Base-by-base conservation (phyloP, 1,284 basidiomycete genomes). In the Ceratobasidium sp. region DNA sequence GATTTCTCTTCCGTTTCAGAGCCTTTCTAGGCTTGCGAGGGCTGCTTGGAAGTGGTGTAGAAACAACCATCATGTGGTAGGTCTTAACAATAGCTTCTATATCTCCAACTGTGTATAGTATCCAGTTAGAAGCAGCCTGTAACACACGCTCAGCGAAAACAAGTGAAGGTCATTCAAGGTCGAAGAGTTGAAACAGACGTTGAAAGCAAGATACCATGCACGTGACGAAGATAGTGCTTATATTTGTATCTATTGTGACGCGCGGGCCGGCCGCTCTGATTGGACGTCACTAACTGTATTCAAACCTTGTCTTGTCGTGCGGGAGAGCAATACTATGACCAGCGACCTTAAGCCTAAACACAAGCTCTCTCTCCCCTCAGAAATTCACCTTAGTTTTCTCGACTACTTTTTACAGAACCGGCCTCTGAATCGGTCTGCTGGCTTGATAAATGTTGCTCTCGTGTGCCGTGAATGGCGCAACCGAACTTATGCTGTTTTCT, bases 391-490 rank as follows among this genome's bases (percentile, higher is more conserved):
- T 54, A n/a, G 2, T 44, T 33, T 73, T 44, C 56, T 73, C 23
- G 57, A 62, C 15, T 38, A 6, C 40, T 26, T 61, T n/a, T 56
- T 40, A 46, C 20, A 38, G 28, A 33, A 50, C 33, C 33, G 66
- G 9, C 44, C 26, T n/a, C 23, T 12, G 20, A 46, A 44, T 44
- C 56, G 44, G 15, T 28, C 42, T 33, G 13, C 13, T 23, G 26
- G n/a, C 23, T 50, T 73, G 26, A 28, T 20, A 12, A 73, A 38
- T 33, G 42, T 73, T 33, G 57, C 70, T n/a, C 57, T 61, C 28
- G 70, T 73, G 28, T 73, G 70, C 20, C 56, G 46, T 13, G 56
- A 73, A 56, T 73, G 70, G 70, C 56, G 70, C 7, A 42, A 73
- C 40, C 57, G 42, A 40, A 56, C 40, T 4, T 62, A 50, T 40